phyloP scores from a whole-genome alignment of 129 eudicot species.

The Centaurea solstitialis region DNA sequence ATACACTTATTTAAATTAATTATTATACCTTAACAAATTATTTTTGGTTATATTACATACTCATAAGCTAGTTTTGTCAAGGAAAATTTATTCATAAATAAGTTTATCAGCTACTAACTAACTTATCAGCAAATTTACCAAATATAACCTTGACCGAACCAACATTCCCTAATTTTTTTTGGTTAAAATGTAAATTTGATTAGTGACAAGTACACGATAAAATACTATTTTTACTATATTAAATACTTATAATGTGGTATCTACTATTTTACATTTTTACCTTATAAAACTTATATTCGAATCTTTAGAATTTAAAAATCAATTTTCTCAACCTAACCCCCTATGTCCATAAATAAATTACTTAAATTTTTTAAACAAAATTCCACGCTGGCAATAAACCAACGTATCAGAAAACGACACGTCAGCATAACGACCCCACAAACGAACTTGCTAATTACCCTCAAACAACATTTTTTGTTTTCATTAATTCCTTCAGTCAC shows the following conservation, averaged over 20 bases:
- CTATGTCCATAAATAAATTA: neutral
- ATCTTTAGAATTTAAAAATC: conserved; percentile 1
- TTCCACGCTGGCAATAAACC: conserved; percentile 26
- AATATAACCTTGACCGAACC: too few species aligned
- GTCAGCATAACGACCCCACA: conserved; percentile 32
- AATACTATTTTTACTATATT: neutral
- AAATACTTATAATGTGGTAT: neutral
- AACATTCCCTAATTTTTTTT: too few species aligned
- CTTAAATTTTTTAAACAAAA: neutral
- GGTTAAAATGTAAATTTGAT: too few species aligned
- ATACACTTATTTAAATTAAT: too few species aligned
- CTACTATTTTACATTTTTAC: neutral
- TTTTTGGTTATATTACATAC: too few species aligned
- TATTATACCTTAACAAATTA: too few species aligned
- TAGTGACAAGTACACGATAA: neutral
- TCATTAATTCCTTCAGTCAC: conserved; percentile 5
- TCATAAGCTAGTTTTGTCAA: too few species aligned
- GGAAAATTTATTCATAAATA: too few species aligned
- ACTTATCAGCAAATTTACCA: too few species aligned
- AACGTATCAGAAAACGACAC: conserved; percentile 21
- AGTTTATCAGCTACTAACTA: too few species aligned
- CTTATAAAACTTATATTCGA: conserved; percentile 10
- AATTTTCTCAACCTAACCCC: conserved; percentile 5
- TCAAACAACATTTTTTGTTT: conserved; percentile 3
- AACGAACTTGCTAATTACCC: conserved; percentile 34